Base-by-base conservation (phyloP, 306 rosid species). In the Potentilla sterilis region DNA sequence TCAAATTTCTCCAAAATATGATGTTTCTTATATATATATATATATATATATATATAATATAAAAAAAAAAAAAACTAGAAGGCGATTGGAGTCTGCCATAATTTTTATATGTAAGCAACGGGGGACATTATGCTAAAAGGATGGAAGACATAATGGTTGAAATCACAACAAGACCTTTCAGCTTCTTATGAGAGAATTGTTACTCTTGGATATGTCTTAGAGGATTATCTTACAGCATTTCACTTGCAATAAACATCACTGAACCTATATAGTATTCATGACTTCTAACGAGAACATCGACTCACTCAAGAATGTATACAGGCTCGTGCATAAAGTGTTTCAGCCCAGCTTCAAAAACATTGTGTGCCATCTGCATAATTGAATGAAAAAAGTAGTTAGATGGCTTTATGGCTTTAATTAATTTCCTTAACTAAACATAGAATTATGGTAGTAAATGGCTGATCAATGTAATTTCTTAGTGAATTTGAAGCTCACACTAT, bases 241-340 rank as follows among this genome's bases (percentile, higher is more conserved):
- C 12, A 80, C 44, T 55, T 57, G 34, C 76, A 32, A 41, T n/a
- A 66, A 47, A 47, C 35, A 86, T 76, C 76, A 81, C n/a, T 37
- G 67, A 28, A 79, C 62, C 28, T 74, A 40, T 15, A 43, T 41
- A 70, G 32, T 34, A 65, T 34, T 54, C 38, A 78, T 66, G 59
- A 57, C 58, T 64, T 78, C n/a, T 47, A 54, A 15, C 32, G 70
- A 77, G 64, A 47, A 77, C 87, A 70, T 69, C 63, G 81, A 92
- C 98, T 84, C 85, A 95, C 98, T 95, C 90, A 43, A 95, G 97
- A 87, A 95, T 95, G 90, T 92, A 95, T 52, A 88, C 85, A 79
- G 97, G 89, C 78, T 91, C 98, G 8, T 90, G 91, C 96, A 95
- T 95, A 59, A 95, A 95, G 64, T 87, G 89, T 71, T 92, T 95